Evolutionary conservation across 768 basidiomycete species (phyloP).

Genomic region (Dentipellis fragilis): DNA sequence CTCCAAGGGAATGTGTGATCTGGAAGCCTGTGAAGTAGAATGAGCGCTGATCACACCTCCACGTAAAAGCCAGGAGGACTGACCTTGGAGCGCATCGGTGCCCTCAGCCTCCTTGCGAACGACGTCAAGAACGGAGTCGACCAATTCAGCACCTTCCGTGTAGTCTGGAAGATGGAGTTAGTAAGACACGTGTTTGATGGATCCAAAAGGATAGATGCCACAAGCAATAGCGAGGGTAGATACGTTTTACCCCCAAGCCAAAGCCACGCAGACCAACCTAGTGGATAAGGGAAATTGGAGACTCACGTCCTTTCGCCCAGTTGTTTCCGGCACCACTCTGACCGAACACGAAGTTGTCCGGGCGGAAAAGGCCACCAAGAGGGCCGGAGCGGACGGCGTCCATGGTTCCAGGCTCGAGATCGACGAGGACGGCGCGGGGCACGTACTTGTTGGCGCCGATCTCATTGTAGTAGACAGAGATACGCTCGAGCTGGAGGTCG

Average conservation of each 20-base stretch:
- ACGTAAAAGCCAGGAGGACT: conserved; percentile 14
- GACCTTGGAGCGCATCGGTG: conserved; percentile 93
- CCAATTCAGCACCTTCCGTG: conserved; percentile 95
- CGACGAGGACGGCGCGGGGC: conserved; percentile 93
- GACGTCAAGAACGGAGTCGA: conserved; percentile 95
- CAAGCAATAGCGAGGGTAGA: neutral
- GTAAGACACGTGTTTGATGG: conserved; percentile 1
- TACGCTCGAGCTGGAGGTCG: conserved; percentile 94
- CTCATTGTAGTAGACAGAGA: conserved; percentile 98
- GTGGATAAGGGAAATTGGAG: too few species aligned
- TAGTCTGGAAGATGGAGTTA: conserved; percentile 43
- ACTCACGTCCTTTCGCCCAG: conserved; percentile 99
- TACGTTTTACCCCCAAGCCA: too few species aligned
- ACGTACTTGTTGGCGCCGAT: conserved; percentile 94
- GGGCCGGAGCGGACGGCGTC: conserved; percentile 87
- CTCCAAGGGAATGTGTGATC: conserved; percentile 96
- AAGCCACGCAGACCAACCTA: too few species aligned
- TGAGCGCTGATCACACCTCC: neutral
- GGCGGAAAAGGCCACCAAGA: conserved; percentile 87
- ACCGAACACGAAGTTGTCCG: conserved; percentile 97
- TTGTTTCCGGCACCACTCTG: conserved; percentile 99
- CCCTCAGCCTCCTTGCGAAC: conserved; percentile 98
- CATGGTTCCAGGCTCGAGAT: conserved; percentile 97
- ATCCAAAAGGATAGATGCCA: conserved; percentile 13
- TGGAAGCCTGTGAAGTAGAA: conserved; percentile 67